phyloP scores from a whole-genome alignment of 1,284 basidiomycete species.

The Trametes versicolor region DNA sequence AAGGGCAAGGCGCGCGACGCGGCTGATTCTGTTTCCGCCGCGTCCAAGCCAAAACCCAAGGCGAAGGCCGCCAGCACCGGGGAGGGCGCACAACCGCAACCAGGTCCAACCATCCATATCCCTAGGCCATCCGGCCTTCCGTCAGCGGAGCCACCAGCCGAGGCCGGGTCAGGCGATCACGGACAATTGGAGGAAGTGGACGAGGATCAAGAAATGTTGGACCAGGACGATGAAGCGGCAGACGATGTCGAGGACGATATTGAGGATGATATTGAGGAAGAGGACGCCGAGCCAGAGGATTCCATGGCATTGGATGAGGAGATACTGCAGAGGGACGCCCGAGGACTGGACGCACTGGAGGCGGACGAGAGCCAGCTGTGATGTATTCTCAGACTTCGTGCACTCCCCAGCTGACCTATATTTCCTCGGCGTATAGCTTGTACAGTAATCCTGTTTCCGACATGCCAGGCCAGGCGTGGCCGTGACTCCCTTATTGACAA shows the following conservation, averaged over 20 bases:
- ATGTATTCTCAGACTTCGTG: neutral
- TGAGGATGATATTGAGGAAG: constrained; percentile 34
- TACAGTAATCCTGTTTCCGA: too few relatives aligned
- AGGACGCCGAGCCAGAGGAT: constrained; percentile 35
- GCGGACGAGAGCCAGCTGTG: neutral
- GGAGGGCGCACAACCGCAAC: constrained; percentile 15
- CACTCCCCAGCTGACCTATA: neutral
- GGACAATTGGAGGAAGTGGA: constrained; percentile 38
- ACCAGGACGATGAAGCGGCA: constrained; percentile 48
- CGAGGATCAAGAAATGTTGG: constrained; percentile 41
- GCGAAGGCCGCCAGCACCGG: constrained; percentile 35
- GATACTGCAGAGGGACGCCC: constrained; percentile 30
- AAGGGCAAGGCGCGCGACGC: constrained; percentile 47
- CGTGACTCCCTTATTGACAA: too few relatives aligned
- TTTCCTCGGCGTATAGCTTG: neutral
- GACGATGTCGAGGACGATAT: constrained; percentile 36
- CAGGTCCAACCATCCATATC: constrained; percentile 40
- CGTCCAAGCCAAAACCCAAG: constrained; percentile 39
- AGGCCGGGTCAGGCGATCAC: constrained; percentile 41
- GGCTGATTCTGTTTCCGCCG: constrained; percentile 34
- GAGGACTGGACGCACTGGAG: constrained; percentile 28
- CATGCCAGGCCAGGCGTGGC: too few relatives aligned
- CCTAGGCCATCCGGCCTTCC: constrained; percentile 23
- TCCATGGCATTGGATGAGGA: constrained; percentile 39
- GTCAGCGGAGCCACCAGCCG: constrained; percentile 20